phyloP scores from a whole-genome alignment of 495 filamentous ascomycete species.

The Niebla homalea region DNA sequence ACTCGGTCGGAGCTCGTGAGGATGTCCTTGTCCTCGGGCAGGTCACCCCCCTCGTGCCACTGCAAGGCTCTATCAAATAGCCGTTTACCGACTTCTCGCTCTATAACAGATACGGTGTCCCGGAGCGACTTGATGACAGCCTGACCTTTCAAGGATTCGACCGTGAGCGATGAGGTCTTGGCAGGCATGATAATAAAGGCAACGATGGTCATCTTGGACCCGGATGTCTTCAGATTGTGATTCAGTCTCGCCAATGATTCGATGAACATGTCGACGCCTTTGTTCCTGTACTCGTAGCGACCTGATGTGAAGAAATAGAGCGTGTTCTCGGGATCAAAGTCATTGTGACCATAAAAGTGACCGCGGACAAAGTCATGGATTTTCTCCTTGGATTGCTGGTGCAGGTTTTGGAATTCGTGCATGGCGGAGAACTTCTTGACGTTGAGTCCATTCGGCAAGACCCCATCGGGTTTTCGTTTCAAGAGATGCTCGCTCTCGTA shows the following conservation, averaged over 20 bases:
- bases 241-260: conserved; percentile 90
- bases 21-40: conserved; percentile 92
- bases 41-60: conserved; percentile 86
- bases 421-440: conserved; percentile 98
- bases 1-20: conserved; percentile 85
- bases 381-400: conserved; percentile 90
- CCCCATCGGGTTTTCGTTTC: conserved; percentile 94
- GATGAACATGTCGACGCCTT: conserved; percentile 99
- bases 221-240: conserved; percentile 70
- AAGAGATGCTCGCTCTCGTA: conserved; percentile 96
- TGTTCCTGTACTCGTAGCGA: conserved; percentile 94
- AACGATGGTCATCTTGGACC: conserved; percentile 91
- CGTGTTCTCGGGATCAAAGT: conserved; percentile 92
- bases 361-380: conserved; percentile 97
- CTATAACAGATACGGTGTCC: conserved; percentile 83
- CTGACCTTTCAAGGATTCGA: conserved; percentile 92
- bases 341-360: conserved; percentile 96
- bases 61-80: conserved; percentile 85
- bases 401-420: conserved; percentile 97
- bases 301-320: conserved; percentile 97
- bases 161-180: conserved; percentile 88
- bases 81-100: conserved; percentile 77
- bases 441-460: conserved; percentile 91
- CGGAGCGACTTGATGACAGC: conserved; percentile 91
- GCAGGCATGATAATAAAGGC: conserved; percentile 99